Percentiles rank a stretch among this genome's conserved stretches.
Evolutionary conservation across 176 grass and related monocot genomes (phyloP).

Genomic region (Eleusine coracana): DNA sequence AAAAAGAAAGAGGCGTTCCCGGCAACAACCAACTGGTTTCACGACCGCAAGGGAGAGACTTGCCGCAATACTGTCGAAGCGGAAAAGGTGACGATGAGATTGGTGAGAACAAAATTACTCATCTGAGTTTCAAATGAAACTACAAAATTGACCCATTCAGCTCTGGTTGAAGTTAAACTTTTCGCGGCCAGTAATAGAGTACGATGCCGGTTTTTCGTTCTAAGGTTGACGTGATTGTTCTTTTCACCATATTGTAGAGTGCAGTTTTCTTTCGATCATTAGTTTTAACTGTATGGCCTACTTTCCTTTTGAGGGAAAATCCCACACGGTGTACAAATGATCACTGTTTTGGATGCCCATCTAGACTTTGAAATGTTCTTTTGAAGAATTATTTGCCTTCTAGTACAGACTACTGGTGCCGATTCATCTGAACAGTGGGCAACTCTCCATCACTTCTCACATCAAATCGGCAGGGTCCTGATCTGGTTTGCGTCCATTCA

Average conservation of each 20-base stretch:
- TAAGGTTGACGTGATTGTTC: background rate
- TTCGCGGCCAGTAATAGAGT: background rate
- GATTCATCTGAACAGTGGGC: conserved; percentile 13
- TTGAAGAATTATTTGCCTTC: background rate
- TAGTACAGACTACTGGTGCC: background rate
- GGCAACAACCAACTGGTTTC: conserved; percentile 52
- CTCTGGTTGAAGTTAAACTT: background rate
- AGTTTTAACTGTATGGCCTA: background rate
- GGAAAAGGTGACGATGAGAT: conserved; percentile 4
- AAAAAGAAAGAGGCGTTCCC: conserved; percentile 48
- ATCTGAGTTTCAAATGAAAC: background rate
- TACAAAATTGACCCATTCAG: background rate
- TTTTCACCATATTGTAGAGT: background rate
- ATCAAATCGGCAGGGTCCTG: background rate
- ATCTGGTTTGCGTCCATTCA: background rate
- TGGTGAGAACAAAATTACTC: background rate
- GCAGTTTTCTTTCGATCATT: background rate
- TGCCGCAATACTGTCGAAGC: conserved; percentile 46
- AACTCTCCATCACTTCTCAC: conserved; percentile 11
- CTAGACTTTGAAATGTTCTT: background rate
- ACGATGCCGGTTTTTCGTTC: background rate
- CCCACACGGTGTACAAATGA: background rate
- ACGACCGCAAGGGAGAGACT: conserved; percentile 47
- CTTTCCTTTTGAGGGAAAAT: background rate
- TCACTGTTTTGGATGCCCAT: background rate